Base-by-base conservation (phyloP, 768 basidiomycete species). In the Auricularia auricula-judae region DNA sequence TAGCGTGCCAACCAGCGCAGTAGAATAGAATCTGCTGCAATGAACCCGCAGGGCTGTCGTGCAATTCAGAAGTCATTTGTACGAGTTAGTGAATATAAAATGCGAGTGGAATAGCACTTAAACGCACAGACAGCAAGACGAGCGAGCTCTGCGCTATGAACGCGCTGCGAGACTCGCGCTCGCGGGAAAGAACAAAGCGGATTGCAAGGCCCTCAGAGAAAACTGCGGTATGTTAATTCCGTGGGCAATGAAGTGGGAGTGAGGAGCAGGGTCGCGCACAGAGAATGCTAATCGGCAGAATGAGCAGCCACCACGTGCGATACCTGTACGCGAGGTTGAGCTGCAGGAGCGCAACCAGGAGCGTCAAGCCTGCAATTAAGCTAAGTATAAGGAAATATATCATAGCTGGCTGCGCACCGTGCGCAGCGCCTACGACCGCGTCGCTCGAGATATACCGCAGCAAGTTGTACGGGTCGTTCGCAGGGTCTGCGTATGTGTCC, bases 1-100 rank as follows among this genome's bases (percentile, higher is more conserved):
- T 81, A 76, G 29, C 72, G 75, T 4, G 86, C 83, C 2, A 91
- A 71, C 10, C 81, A 81, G 8, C 86, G 86, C 0, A 89, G 79
- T n/a, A 88, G 77, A 63, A 88, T 74, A 68, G 90, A 89, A 69
- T 85, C 80, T 16, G 84, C 80, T 3, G 85, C 85, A 66, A 87
- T 85, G 74, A 89, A 89, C 34, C 85, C 87, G 70, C 89, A 90
- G 3, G 88, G 87, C 84, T 86, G 62, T 14, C 53, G 33, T 8
- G 23, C 42, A 59, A 36, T 35, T 61, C 34, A 44, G 67, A 29
- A 35, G 16, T 51, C 42, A 14, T 42, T 7, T 42, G 8, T 7
- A 7, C 39, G 39, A 51, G 42, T 29, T 29, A 14, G 34, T 23
- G 54, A 11, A 36, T 60, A 59, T 8, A 18, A 21, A 67, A 35